phyloP scores from a whole-genome alignment of 352 stramenopile genomes.

The Pythium scleroteichum region DNA sequence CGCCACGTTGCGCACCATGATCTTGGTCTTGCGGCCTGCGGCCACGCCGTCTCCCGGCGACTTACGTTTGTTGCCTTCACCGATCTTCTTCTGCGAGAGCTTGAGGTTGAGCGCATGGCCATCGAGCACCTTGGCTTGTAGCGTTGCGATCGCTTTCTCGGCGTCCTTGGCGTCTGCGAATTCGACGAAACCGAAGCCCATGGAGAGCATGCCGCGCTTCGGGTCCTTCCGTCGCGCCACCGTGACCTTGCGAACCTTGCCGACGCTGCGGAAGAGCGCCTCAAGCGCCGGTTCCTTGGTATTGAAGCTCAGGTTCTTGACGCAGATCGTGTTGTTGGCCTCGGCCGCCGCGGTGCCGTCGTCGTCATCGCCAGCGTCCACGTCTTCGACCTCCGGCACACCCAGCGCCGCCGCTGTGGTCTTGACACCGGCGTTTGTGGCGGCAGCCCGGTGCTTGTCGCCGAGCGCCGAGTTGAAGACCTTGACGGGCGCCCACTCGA shows the following conservation, averaged over 20 bases:
- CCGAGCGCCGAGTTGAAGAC: constrained; percentile 57
- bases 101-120: constrained; percentile 95
- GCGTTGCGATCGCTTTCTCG: constrained; percentile 74
- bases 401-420: constrained; percentile 32
- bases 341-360: constrained; percentile 35
- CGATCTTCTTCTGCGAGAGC: constrained; percentile 88
- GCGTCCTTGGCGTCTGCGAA: constrained; percentile 89
- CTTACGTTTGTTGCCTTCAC: constrained; percentile 35
- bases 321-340: constrained; percentile 91
- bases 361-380: constrained; percentile 42
- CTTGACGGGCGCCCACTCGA: constrained; percentile 97
- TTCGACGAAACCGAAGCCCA: constrained; percentile 99
- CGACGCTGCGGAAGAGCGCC: constrained; percentile 66
- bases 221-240: constrained; percentile 85
- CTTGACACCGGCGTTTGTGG: constrained; percentile 47
- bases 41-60: constrained; percentile 40
- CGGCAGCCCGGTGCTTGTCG: background rate
- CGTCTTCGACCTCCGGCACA: constrained; percentile 56
- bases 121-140: constrained; percentile 91
- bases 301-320: constrained; percentile 99
- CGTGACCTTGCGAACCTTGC: constrained; percentile 83
- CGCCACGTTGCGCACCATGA: constrained; percentile 98
- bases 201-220: constrained; percentile 88
- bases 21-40: constrained; percentile 87
- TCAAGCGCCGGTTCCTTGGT: constrained; percentile 91